phyloP scores from a whole-genome alignment of 2,329 filamentous ascomycete species.

The Claviceps pusilla region DNA sequence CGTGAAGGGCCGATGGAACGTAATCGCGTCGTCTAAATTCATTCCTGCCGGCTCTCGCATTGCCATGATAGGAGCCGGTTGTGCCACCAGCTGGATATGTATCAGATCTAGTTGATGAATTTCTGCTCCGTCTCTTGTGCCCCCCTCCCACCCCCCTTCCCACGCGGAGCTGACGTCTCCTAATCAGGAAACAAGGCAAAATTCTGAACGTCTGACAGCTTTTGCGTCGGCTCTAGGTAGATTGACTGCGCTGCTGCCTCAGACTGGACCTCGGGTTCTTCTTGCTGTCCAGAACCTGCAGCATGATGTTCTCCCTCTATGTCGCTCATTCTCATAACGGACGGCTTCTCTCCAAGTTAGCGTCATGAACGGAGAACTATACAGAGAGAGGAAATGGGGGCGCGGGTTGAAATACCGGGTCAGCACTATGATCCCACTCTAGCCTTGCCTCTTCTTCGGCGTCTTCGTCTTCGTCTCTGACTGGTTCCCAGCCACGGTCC shows the following conservation, averaged over 20 bases:
- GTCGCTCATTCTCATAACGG: conserved; percentile 29
- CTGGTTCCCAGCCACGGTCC: conserved; percentile 62
- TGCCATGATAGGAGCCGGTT: conserved; percentile 60
- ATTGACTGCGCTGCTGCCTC: conserved; percentile 14
- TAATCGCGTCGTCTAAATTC: conserved; percentile 44
- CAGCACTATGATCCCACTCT: conserved; percentile 58
- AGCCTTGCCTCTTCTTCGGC: conserved; percentile 52
- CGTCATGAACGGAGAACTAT: conserved; percentile 3
- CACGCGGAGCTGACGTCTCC: background rate
- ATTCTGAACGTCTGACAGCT: conserved; percentile 49
- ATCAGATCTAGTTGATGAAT: conserved; percentile 16
- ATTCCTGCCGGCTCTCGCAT: conserved; percentile 38
- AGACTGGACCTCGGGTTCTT: conserved; percentile 8
- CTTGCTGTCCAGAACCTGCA: conserved; percentile 9
- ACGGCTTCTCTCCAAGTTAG: conserved; percentile 27
- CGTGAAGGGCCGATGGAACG: conserved; percentile 54
- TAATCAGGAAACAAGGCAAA: conserved; percentile 28
- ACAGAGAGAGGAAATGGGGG: background rate
- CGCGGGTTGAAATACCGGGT: conserved; percentile 34
- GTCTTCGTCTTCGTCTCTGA: conserved; percentile 43
- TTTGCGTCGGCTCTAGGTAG: conserved; percentile 55
- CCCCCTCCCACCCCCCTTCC: background rate
- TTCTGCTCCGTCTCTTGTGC: background rate
- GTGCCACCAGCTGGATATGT: conserved; percentile 73
- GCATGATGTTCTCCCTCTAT: conserved; percentile 15